A percentile compares a stretch with the other conserved stretches of the same genome.
Evolutionary conservation across 2,329 filamentous ascomycete genomes (phyloP).

Genomic region (Talaromyces sp.): DNA sequence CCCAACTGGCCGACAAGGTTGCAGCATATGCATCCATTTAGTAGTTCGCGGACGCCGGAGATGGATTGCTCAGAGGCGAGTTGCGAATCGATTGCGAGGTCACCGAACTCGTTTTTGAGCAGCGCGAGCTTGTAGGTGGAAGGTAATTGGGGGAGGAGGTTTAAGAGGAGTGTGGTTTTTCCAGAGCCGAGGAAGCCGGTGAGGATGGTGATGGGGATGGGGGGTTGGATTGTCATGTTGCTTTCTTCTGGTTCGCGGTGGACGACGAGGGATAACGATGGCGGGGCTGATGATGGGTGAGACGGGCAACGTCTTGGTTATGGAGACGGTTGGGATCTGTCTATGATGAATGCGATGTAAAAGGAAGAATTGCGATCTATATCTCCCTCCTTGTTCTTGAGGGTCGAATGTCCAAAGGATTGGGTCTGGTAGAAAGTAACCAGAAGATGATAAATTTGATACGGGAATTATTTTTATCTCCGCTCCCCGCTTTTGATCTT

Average conservation of each 20-base stretch:
- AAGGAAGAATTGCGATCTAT: neutral
- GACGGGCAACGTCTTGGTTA: too few relatives aligned
- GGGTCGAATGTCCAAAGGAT: neutral
- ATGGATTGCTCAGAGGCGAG: conserved; percentile 79
- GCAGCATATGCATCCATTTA: conserved; percentile 98
- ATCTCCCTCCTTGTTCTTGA: neutral
- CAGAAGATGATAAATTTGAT: neutral
- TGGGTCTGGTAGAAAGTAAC: neutral
- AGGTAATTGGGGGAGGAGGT: conserved; percentile 88
- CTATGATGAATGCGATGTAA: neutral
- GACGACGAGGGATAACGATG: neutral
- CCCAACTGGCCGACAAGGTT: conserved; percentile 91
- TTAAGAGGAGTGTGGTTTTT: conserved; percentile 93
- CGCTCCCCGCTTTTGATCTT: neutral
- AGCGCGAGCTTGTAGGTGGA: conserved; percentile 84
- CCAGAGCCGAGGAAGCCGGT: conserved; percentile 95
- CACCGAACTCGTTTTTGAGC: conserved; percentile 97
- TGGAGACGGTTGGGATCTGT: neutral
- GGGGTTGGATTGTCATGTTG: conserved; percentile 25
- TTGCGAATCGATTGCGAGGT: conserved; percentile 88
- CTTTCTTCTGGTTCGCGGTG: neutral
- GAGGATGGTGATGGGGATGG: conserved; percentile 87
- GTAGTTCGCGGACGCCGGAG: conserved; percentile 83
- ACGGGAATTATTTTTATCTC: conserved; percentile 1
- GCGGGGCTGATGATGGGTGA: neutral